These are phyloP conservation scores for Phytopythium chamaehyphon DNA, from an alignment of 352 stramenopile genomes.

Conservation along the genomic window DNA sequence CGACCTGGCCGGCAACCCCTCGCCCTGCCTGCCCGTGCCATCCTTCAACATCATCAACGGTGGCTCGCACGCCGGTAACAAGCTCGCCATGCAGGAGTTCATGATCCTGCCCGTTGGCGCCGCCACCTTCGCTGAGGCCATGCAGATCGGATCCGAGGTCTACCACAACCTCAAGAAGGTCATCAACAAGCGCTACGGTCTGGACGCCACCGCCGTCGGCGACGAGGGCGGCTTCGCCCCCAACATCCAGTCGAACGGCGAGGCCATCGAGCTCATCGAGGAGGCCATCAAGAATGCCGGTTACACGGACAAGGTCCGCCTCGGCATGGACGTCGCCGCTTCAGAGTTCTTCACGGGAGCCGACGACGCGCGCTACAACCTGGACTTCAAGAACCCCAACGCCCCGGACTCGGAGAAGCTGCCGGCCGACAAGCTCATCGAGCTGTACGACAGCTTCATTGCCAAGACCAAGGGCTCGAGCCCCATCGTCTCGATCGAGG, in stretches of 20 bases:
- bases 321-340: constrained; percentile 97
- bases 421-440: constrained; percentile 93
- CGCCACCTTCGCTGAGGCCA: constrained; percentile 90
- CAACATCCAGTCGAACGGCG: constrained; percentile 95
- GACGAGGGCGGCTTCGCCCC: constrained; percentile 99
- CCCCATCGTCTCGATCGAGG: constrained; percentile 98
- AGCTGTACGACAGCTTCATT: constrained; percentile 94
- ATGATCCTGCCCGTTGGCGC: constrained; percentile 96
- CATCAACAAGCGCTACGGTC: constrained; percentile 98
- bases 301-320: constrained; percentile 95
- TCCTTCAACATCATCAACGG: constrained; percentile 99
- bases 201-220: constrained; percentile 98
- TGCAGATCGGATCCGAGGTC: constrained; percentile 98
- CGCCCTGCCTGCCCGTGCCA: constrained; percentile 93
- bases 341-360: constrained; percentile 96
- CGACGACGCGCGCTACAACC: constrained; percentile 95
- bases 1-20: constrained; percentile 96
- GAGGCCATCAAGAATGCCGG: constrained; percentile 95
- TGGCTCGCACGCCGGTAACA: constrained; percentile 97
- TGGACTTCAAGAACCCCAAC: constrained; percentile 85
- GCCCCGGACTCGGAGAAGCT: constrained; percentile 86
- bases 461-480: constrained; percentile 87
- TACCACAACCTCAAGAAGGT: constrained; percentile 99
- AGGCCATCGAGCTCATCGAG: constrained; percentile 97
- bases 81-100: constrained; percentile 99